Evolutionary conservation across 179 eudicot genomes (phyloP).

Genomic region (Actinidia arguta): DNA sequence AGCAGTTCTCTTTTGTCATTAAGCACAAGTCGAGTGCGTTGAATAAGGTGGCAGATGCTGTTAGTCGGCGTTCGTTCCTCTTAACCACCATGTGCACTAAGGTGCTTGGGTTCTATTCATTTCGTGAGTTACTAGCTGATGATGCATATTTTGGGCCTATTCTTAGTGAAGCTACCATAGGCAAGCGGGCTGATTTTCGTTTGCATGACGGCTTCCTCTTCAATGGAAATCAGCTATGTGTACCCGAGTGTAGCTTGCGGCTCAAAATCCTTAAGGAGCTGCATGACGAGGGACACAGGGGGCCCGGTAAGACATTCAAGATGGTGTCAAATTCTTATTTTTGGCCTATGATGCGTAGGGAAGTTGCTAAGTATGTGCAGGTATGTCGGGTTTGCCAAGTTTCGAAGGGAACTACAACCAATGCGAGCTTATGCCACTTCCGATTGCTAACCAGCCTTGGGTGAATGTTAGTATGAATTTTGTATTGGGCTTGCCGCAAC

Average conservation of each 20-base stretch:
- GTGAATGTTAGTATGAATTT: conserved; percentile 27
- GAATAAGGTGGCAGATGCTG: neutral
- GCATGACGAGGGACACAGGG: neutral
- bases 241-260: neutral
- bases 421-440: neutral
- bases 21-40: neutral
- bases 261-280: neutral
- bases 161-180: no score
- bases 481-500: neutral
- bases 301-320: neutral
- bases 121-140: neutral
- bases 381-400: neutral
- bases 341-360: neutral
- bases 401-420: neutral
- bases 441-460: neutral
- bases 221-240: neutral
- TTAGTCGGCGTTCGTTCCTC: neutral
- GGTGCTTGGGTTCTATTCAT: neutral
- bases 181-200: no score
- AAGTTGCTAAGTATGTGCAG: neutral
- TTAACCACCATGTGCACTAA: neutral
- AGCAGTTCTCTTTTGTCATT: neutral
- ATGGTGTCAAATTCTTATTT: neutral
- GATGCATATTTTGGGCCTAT: neutral
- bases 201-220: no score